Conservation (phyloP, 2,329 filamentous ascomycete genomes). For the Scleromitrula shiraiana region DNA sequence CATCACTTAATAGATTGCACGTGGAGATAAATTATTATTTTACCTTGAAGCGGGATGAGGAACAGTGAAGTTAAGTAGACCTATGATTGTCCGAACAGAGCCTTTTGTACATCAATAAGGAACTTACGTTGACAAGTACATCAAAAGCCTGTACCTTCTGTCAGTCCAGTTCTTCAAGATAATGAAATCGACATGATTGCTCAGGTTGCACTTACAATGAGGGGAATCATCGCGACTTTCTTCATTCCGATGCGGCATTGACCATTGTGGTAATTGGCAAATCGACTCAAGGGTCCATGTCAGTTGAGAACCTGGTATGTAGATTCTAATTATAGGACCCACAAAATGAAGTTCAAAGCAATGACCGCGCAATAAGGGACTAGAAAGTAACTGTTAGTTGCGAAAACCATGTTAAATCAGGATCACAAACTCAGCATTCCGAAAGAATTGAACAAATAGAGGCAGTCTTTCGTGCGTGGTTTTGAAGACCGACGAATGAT, state of each 20-base stretch:
- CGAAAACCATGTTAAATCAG: not conserved
- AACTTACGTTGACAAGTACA: constrained; percentile 43
- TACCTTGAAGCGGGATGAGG: constrained; percentile 50
- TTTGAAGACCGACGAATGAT: constrained; percentile 48
- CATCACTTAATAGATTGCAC: not conserved
- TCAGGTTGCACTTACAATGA: constrained; percentile 36
- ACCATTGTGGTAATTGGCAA: constrained; percentile 45
- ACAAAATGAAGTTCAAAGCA: constrained; percentile 54
- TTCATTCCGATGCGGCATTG: constrained; percentile 56
- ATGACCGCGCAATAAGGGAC: constrained; percentile 35
- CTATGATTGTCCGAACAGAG: constrained; percentile 9
- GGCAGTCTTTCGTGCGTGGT: constrained; percentile 44
- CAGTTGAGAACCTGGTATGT: not conserved
- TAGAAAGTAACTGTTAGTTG: constrained; percentile 13
- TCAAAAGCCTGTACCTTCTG: constrained; percentile 34
- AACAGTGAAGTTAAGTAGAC: constrained; percentile 57
- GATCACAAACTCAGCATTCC: constrained; percentile 41
- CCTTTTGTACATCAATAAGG: not conserved
- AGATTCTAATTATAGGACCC: constrained; percentile 22
- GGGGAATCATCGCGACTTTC: constrained; percentile 48
- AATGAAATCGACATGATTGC: no score
- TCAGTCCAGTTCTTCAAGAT: not conserved
- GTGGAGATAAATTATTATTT: constrained; percentile 19
- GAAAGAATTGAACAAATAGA: constrained; percentile 55
- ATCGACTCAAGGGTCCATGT: constrained; percentile 32